Conservation (phyloP, 108 stramenopile species). For the Licmophora abbreviata region DNA sequence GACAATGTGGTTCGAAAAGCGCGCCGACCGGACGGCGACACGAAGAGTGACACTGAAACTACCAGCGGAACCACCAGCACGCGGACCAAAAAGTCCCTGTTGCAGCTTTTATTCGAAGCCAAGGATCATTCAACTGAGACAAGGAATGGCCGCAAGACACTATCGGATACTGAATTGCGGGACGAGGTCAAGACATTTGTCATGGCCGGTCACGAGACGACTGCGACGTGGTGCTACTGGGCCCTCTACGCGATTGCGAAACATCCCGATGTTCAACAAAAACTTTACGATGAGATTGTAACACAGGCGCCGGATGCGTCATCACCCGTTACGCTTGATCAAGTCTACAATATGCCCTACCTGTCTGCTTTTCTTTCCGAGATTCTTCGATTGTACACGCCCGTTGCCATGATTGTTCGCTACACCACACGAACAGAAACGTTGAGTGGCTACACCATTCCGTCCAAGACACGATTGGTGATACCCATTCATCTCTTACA, state of each 20-base stretch:
- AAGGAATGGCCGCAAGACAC: conserved; percentile 9
- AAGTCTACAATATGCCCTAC: conserved; percentile 47
- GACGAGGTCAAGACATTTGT: conserved; percentile 63
- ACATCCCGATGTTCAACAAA: conserved; percentile 36
- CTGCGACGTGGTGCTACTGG: conserved; percentile 50
- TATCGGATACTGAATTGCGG: conserved; percentile 33
- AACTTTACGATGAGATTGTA: conserved; percentile 37
- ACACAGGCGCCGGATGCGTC: conserved; percentile 13
- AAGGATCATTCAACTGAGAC: conserved; percentile 14
- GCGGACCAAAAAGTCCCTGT: conserved; percentile 32
- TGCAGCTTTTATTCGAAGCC: conserved; percentile 42
- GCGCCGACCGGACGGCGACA: conserved; percentile 9
- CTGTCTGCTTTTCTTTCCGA: conserved; percentile 51
- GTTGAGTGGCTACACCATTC: conserved; percentile 32
- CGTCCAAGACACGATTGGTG: conserved; percentile 27
- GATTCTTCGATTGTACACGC: conserved; percentile 54
- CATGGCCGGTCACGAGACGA: conserved; percentile 66
- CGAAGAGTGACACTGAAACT: background rate
- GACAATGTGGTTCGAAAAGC: conserved; percentile 36
- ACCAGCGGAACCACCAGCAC: background rate
- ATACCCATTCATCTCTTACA: conserved; percentile 45
- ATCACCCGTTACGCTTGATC: conserved; percentile 26
- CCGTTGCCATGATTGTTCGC: conserved; percentile 38
- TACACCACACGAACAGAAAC: conserved; percentile 12
- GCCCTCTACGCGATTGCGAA: conserved; percentile 39